Base-by-base conservation (phyloP, 805 yeast genomes). In the Lipomyces yamanashiensis region DNA sequence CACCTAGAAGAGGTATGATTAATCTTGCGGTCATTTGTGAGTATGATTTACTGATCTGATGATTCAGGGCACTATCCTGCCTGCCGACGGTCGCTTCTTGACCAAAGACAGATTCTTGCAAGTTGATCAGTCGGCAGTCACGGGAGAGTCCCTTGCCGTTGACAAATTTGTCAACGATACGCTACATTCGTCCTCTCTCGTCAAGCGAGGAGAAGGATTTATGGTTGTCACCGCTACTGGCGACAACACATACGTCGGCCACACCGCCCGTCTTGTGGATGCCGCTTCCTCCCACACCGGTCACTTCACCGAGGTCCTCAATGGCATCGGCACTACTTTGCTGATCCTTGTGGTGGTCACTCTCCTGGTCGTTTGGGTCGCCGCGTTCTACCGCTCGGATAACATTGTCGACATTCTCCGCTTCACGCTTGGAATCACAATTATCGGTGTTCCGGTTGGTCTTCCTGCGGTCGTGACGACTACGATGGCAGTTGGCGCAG, bases 401-500 rank as follows among this genome's bases (percentile, higher is more conserved):
- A 84, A 82, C 78, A 90, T 92, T 78, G 97, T 92, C 75, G 82
- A 87, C 74, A 89, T 92, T 81, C 84, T 92, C 79, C 86, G 96
- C 83, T 89, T 87, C 88, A 88, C 96, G 74, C 83, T 92, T 78
- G 97, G 96, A 73, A 91, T 92, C 80, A 92, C 97, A 83, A 90
- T 92, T 81, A 88, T 92, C 74, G 97, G 97, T 88, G 97, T 92
- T 74, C 97, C 97, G 79, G 97, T 92, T 72, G 97, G 97, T 89
- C 87, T 92, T 78, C 97, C 97, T 80, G 97, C 96, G 79, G 97
- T 92, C 77, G 97, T 91, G 73, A 92, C 97, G 84, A 92, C 97
- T 75, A 92, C 97, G 79, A 91, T 92, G 97, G 97, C 97, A 79
- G 97, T 92, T 80, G 97, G 97, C 86, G 97, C 97, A 79, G 96